A percentile compares a stretch with the other conserved stretches of the same genome.
These are phyloP conservation scores for Pontederia crassipes DNA, from an alignment of 176 grass and related monocot species.

Conservation along the genomic window DNA sequence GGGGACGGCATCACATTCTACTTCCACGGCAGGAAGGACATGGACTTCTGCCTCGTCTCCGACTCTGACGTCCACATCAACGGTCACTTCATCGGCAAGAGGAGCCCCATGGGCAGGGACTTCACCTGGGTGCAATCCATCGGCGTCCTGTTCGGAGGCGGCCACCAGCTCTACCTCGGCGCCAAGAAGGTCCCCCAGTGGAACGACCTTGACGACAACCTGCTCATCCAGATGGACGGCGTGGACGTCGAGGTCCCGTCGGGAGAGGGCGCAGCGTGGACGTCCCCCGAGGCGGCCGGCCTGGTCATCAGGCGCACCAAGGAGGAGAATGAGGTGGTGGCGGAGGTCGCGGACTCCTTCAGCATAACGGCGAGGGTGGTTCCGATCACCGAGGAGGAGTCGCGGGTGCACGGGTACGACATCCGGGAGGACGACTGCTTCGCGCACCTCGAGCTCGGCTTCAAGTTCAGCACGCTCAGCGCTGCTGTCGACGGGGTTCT, in stretches of 20 bases:
- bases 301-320: constrained; percentile 30
- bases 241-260: constrained; percentile 11
- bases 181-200: constrained; percentile 25
- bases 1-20: constrained; percentile 15
- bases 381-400: constrained; percentile 48
- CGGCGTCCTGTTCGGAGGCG: constrained; percentile 27
- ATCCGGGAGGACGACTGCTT: constrained; percentile 33
- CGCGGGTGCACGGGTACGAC: constrained; percentile 35
- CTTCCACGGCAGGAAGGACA: constrained; percentile 15
- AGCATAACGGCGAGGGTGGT: constrained; percentile 34
- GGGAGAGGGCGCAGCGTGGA: constrained; percentile 4
- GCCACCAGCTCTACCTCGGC: constrained; percentile 34
- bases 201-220: constrained; percentile 35
- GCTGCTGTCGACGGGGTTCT: constrained; percentile 38
- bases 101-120: constrained; percentile 9
- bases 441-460: constrained; percentile 41
- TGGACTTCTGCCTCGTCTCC: constrained; percentile 8
- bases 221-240: constrained; percentile 27
- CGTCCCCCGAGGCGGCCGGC: background rate
- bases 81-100: constrained; percentile 11
- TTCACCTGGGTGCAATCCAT: constrained; percentile 35
- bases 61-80: constrained; percentile 2
- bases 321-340: constrained; percentile 28
- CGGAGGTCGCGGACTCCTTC: constrained; percentile 23
- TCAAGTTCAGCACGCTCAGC: constrained; percentile 44